phyloP scores from a whole-genome alignment of 2,329 filamentous ascomycete genomes.

The Pestalotiopsis sp. region DNA sequence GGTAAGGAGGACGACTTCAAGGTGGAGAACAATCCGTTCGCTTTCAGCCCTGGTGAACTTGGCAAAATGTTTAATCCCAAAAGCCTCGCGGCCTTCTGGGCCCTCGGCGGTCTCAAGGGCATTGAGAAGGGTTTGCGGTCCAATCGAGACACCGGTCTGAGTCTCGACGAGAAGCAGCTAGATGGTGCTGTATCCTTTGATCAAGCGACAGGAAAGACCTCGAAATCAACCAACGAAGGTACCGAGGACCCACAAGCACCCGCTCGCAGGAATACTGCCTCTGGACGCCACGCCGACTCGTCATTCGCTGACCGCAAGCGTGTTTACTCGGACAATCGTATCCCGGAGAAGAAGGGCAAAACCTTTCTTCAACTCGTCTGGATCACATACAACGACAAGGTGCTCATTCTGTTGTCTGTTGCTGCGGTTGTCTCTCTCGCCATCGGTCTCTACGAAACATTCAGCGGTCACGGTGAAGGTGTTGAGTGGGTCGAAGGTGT shows the following conservation, averaged over 20 bases:
- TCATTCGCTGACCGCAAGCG: conserved; percentile 67
- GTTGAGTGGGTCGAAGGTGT: conserved; percentile 84
- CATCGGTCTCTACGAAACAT: conserved; percentile 76
- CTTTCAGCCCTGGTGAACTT: conserved; percentile 81
- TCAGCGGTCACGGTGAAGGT: conserved; percentile 59
- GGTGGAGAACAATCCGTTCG: conserved; percentile 81
- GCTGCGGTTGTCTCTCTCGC: conserved; percentile 75
- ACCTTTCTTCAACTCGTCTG: conserved; percentile 74
- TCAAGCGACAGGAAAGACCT: conserved; percentile 56
- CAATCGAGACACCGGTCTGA: conserved; percentile 74
- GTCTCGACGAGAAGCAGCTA: conserved; percentile 71
- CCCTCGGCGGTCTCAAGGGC: conserved; percentile 76
- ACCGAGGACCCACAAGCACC: conserved; percentile 23
- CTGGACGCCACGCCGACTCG: conserved; percentile 25
- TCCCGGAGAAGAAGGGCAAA: conserved; percentile 77
- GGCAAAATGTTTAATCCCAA: conserved; percentile 91
- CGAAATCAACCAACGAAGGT: conserved; percentile 38
- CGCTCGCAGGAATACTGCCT: conserved; percentile 20
- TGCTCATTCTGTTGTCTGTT: conserved; percentile 71
- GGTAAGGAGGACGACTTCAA: conserved; percentile 77
- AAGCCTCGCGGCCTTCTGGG: conserved; percentile 79
- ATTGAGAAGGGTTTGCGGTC: conserved; percentile 79
- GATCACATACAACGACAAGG: conserved; percentile 86
- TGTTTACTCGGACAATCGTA: conserved; percentile 71
- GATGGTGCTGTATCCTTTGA: conserved; percentile 72